Percentiles rank a stretch among this genome's conserved stretches.
These are phyloP conservation scores for Suillus variegatus DNA, from an alignment of 768 basidiomycete species.

Conservation along the genomic window DNA sequence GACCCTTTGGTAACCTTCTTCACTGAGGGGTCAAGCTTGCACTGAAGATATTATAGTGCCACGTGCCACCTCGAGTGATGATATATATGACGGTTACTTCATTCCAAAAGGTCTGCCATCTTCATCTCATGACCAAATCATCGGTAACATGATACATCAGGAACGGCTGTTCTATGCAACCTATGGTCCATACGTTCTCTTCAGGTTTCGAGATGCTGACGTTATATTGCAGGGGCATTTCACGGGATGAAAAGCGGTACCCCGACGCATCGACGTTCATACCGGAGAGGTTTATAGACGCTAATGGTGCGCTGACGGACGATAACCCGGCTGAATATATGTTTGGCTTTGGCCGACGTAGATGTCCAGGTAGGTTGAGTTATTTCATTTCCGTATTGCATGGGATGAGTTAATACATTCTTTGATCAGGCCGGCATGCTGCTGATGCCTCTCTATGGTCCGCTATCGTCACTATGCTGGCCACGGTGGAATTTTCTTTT, in stretches of 20 bases:
- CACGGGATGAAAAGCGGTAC: conserved; percentile 5
- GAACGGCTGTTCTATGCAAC: background rate
- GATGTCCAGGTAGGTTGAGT: conserved; percentile 15
- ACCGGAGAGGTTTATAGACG: conserved; percentile 16
- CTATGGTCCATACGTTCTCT: background rate
- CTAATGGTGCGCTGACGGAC: conserved; percentile 6
- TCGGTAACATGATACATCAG: background rate
- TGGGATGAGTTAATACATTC: too few species aligned
- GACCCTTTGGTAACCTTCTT: background rate
- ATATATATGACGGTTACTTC: conserved; percentile 37
- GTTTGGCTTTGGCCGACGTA: conserved; percentile 40
- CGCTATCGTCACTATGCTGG: conserved; percentile 5
- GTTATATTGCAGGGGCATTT: conserved; percentile 5
- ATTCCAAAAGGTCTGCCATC: conserved; percentile 24
- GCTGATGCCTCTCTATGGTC: conserved; percentile 10
- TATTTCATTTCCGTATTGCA: background rate
- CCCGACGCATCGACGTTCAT: conserved; percentile 15
- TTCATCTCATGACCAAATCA: background rate
- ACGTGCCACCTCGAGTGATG: conserved; percentile 25
- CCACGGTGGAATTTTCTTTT: background rate
- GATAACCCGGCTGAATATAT: conserved; percentile 28
- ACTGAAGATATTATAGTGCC: background rate
- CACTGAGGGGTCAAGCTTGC: too few species aligned
- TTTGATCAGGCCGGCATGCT: conserved; percentile 20
- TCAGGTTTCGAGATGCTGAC: background rate